Base-by-base conservation (phyloP, 805 yeast genomes). In the Candida hungchunana region DNA sequence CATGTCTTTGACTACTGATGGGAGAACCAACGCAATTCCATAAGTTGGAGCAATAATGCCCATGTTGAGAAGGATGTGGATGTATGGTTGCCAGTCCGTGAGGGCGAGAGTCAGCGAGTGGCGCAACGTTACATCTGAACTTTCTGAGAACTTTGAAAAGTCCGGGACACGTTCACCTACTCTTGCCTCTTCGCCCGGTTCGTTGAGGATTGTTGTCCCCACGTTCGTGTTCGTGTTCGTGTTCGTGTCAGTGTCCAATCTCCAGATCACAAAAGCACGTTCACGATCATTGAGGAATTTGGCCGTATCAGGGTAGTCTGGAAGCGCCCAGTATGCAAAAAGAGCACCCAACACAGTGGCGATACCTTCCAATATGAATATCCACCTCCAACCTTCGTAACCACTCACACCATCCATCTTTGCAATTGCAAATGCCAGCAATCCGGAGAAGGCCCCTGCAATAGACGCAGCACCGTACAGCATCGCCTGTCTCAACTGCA, bases 401-500 rank as follows among this genome's bases (percentile, higher is more conserved):
- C 40, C 37, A 16, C 43, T 42, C 9, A 36, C 39, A 20, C 48
- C 51, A 19, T 33, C 25, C 29, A 47, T 39, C 13, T 38, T 38
- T 21, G 34, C 32, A 13, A 42, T 34, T 10, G 35, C 46, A 37
- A 47, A 50, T 4, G 58, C 52, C 14, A 55, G 22, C n/a, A 52
- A 31, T 1, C 56, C 59, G 11, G 51, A 36, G 9, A 55, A 27
- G 12, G 53, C 48, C 16, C 48, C 48, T 13, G 58, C 43, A 20
- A 56, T 32, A 25, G 49, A 44, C 6, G 56, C 57, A 5, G 46
- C 42, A 8, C 44, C 47, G 27, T 45, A 49, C 32, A 54, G 45
- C 28, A 50, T 36, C 4, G 57, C 53, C 30, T 47, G 46, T 39
- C 59, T 47, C n/a, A 41, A 34, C 4, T 48, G 46, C 21, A 51